Base-by-base conservation (phyloP, 306 rosid genomes). In the Castanopsis chinensis region DNA sequence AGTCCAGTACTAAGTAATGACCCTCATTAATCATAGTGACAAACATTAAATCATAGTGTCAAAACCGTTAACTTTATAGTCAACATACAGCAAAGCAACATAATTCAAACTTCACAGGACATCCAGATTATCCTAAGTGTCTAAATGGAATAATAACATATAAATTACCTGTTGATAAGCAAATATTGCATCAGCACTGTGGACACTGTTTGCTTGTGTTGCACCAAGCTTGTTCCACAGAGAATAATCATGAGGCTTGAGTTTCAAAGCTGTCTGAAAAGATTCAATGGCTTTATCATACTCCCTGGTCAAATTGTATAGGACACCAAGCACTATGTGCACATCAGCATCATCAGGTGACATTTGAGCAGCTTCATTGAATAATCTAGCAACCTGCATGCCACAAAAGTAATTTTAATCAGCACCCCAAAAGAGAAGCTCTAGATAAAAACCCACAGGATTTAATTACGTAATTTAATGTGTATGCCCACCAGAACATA, bases 191-290 rank as follows among this genome's bases (percentile, higher is more conserved):
- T 95, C 99, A 32, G 96, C 98, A 85, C 99, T 95, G 86, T 93
- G 99, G 78, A 95, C 85, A 81, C 99, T 95, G 86, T 95, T 95
- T 59, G 99, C 99, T 82, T 95, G 98, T 69, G 99, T 93, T 73
- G 99, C 99, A 81, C 99, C 99, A 81, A 95, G 96, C 94, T 95
- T 95, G 91, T 95, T 95, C 99, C 99, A 95, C 35, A 95, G 94
- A 83, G 99, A 95, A 85, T 95, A 95, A 84, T 95, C 99, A 14
- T 89, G 92, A 1, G 99, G 98, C 85, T 91, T 91, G 78, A 95
- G 90, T 86, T 90, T 91, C 83, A 95, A 85, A 67, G 99, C 99
- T 69, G 89, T 90, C 83, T 88, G 88, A 82, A 95, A 93, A 84
- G 98, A 88, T 28, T 75, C 85, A 71, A 95, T 90, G 77, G 99